Evolutionary conservation across 768 basidiomycete genomes (phyloP).

Genomic region (Cystofilobasidium macerans): DNA sequence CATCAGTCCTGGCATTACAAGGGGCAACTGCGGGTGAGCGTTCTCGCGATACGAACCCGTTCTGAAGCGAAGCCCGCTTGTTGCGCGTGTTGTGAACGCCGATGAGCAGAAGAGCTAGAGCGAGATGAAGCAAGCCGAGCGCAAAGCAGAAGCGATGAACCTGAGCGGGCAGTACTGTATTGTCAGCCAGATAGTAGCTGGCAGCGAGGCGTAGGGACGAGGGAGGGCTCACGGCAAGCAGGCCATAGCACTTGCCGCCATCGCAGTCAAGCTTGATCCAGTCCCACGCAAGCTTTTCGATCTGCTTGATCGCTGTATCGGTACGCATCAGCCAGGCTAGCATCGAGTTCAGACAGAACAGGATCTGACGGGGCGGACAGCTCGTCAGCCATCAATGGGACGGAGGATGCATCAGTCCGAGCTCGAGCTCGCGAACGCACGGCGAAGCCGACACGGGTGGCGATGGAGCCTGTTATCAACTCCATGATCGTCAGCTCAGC

Average conservation of each 20-base stretch:
- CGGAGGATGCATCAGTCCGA: neutral
- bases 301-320: conserved; percentile 67
- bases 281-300: conserved; percentile 87
- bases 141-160: conserved; percentile 96
- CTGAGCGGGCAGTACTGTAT: too few relatives aligned
- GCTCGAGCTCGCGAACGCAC: conserved; percentile 43
- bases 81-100: conserved; percentile 82
- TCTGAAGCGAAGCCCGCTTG: conserved; percentile 90
- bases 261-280: conserved; percentile 98
- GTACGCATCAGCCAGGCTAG: conserved; percentile 96
- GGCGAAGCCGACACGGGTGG: conserved; percentile 89
- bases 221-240: conserved; percentile 63
- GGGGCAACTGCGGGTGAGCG: neutral
- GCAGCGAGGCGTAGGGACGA: neutral
- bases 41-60: conserved; percentile 53
- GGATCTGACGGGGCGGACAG: conserved; percentile 50
- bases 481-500: too few relatives aligned
- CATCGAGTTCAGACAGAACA: conserved; percentile 90
- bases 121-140: conserved; percentile 71
- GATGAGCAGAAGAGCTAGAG: conserved; percentile 66
- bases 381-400: neutral
- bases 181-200: too few relatives aligned
- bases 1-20: neutral
- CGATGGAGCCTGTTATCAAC: conserved; percentile 83
- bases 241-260: conserved; percentile 87